phyloP scores from a whole-genome alignment of 2,329 filamentous ascomycete genomes.

The Colletotrichum sojae region DNA sequence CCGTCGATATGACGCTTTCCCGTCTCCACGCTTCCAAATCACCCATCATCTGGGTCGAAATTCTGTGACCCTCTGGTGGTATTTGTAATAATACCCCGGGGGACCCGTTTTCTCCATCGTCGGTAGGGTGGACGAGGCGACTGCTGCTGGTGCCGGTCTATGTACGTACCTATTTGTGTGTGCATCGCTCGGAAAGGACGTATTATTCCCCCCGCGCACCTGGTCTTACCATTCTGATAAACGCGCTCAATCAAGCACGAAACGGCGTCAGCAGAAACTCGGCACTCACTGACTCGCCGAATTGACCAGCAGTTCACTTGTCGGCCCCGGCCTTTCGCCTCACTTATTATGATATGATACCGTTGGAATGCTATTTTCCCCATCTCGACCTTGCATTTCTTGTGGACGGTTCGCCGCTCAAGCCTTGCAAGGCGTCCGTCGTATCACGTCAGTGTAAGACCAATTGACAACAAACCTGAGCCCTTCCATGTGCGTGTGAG shows the following conservation, averaged over 20 bases:
- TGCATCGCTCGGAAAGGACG: neutral
- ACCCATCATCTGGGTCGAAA: conserved; percentile 1
- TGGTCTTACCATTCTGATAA: conserved; percentile 9
- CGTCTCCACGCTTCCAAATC: neutral
- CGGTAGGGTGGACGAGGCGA: conserved; percentile 6
- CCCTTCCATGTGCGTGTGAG: neutral
- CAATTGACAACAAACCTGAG: neutral
- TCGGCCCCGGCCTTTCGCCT: conserved; percentile 1
- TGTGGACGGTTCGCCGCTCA: neutral
- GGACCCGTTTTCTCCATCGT: conserved; percentile 31
- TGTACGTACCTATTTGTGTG: no score
- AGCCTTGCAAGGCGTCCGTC: neutral
- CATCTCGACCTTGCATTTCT: neutral
- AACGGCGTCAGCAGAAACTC: conserved; percentile 8
- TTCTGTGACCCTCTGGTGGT: conserved; percentile 9
- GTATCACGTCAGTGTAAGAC: neutral
- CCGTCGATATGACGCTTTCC: neutral
- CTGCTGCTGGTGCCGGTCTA: neutral
- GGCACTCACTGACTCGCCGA: conserved; percentile 14
- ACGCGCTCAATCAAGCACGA: conserved; percentile 15
- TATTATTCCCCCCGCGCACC: conserved; percentile 1
- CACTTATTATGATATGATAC: no score
- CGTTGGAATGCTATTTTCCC: neutral
- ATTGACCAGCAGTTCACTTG: no score
- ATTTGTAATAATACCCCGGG: conserved; percentile 37